These are phyloP conservation scores for Dipteronia sinensis DNA, from an alignment of 345 rosid species.

Conservation along the genomic window DNA sequence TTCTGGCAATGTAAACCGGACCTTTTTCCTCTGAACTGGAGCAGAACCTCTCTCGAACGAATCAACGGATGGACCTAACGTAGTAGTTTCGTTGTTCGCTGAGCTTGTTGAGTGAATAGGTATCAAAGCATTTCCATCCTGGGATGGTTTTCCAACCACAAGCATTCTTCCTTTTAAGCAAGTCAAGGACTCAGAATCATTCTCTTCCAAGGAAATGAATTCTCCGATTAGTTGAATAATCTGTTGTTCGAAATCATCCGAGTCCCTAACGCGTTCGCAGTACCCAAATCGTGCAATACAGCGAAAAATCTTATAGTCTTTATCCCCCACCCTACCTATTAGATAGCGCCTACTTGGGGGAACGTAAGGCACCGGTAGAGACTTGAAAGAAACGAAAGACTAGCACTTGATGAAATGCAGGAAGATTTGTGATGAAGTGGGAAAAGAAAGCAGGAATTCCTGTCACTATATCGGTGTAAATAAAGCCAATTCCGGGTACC, in stretches of 20 bases:
- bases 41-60: background rate
- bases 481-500: constrained; percentile 61
- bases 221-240: constrained; percentile 52
- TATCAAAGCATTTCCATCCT: constrained; percentile 33
- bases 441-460: constrained; percentile 68
- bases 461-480: constrained; percentile 48
- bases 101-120: constrained; percentile 18
- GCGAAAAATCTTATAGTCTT: constrained; percentile 43
- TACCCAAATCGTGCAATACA: constrained; percentile 67
- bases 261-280: constrained; percentile 46
- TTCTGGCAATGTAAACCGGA: constrained; percentile 43
- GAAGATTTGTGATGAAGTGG: constrained; percentile 60
- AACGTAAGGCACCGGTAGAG: constrained; percentile 53
- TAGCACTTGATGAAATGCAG: constrained; percentile 62
- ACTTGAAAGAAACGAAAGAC: constrained; percentile 65
- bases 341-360: constrained; percentile 40
- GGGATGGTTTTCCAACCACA: constrained; percentile 27
- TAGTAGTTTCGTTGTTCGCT: constrained; percentile 10
- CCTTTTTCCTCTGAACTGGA: constrained; percentile 37
- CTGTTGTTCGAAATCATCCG: constrained; percentile 58
- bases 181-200: constrained; percentile 30
- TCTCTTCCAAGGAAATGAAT: constrained; percentile 57
- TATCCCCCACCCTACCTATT: constrained; percentile 52
- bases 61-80: background rate
- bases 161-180: constrained; percentile 48